Base-by-base conservation (phyloP, 2,329 filamentous ascomycete species). In the Trichoderma guizhouense region DNA sequence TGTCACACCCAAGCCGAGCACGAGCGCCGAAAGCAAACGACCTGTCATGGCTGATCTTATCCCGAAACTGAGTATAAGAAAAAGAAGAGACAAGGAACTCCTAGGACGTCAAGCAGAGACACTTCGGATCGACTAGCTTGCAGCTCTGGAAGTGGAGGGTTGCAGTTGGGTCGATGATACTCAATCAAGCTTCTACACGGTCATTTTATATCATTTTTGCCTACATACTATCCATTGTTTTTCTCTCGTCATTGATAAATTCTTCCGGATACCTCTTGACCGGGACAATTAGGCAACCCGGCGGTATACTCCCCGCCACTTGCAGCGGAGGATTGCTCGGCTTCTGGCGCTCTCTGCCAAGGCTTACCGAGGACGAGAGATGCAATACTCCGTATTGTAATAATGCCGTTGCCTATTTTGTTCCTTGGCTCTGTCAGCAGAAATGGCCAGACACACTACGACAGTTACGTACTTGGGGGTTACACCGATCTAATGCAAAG, bases 281-380 rank as follows among this genome's bases (percentile, higher is more conserved):
- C 66, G 55, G 66, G 47, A 53, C 28, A 65, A 69, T n/a, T 34
- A 32, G 24, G 26, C 55, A 26, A 21, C 12, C 66, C 66, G 66
- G 34, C 53, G 53, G 36, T 61, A 51, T 61, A 3, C n/a, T 60
- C 55, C 8, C 34, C n/a, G 36, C 36, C 18, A n/a, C 26, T 34
- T 55, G 26, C 66, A 51, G 14, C 66, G 66, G 66, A 60, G 66
- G 66, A 69, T 61, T 69, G 36, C 66, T 69, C 66, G 66, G 66
- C 7, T 5, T 32, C 34, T 47, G 39, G 3, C 36, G 14, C 26
- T 32, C 53, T 60, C 36, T 60, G 66, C 51, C 66, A 60, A 69
- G 36, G 55, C 53, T 47, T 30, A 30, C 63, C 55, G 3, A 47
- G 18, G 12, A 32, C 51, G 24, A 60, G 7, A 60, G 36, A 30